phyloP scores from a whole-genome alignment of 2,329 filamentous ascomycete species.

The Fusarium penzigii region DNA sequence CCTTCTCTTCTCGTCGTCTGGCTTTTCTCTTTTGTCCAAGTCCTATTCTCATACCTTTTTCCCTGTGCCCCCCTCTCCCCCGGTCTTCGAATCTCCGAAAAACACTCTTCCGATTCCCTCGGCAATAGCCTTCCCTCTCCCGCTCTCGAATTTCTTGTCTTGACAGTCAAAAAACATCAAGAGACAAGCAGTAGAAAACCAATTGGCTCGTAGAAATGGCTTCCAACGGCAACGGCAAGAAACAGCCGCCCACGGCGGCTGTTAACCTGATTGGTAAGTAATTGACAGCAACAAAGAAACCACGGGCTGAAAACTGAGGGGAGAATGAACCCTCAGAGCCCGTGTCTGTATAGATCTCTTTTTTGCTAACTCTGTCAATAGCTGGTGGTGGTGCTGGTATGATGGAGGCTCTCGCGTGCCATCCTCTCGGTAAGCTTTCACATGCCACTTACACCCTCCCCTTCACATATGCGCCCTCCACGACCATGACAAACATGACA shows the following conservation, averaged over 20 bases:
- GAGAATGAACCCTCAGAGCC: too few relatives aligned
- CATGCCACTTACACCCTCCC: constrained; percentile 2
- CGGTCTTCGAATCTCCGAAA: constrained; percentile 16
- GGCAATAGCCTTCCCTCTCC: constrained; percentile 13
- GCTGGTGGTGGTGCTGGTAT: constrained; percentile 96
- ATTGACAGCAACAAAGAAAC: constrained; percentile 4
- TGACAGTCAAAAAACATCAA: not conserved
- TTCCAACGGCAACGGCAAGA: constrained; percentile 45
- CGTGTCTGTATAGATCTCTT: too few relatives aligned
- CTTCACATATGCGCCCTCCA: constrained; percentile 1
- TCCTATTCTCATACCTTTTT: constrained; percentile 1
- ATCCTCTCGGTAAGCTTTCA: constrained; percentile 73
- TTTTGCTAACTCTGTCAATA: constrained; percentile 38
- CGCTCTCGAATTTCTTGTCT: not conserved
- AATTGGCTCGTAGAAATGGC: constrained; percentile 33
- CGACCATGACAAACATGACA: constrained; percentile 2
- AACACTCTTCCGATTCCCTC: constrained; percentile 21
- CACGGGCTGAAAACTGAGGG: too few relatives aligned
- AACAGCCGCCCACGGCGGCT: constrained; percentile 80
- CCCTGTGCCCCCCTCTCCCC: constrained; percentile 4
- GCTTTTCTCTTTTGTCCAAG: constrained; percentile 3
- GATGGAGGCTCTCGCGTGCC: constrained; percentile 97
- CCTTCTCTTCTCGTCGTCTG: too few relatives aligned
- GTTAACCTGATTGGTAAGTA: constrained; percentile 85
- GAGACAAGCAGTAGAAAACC: not conserved